Evolutionary conservation across 331 rosid species (phyloP).

Genomic region (Ulmus americana): DNA sequence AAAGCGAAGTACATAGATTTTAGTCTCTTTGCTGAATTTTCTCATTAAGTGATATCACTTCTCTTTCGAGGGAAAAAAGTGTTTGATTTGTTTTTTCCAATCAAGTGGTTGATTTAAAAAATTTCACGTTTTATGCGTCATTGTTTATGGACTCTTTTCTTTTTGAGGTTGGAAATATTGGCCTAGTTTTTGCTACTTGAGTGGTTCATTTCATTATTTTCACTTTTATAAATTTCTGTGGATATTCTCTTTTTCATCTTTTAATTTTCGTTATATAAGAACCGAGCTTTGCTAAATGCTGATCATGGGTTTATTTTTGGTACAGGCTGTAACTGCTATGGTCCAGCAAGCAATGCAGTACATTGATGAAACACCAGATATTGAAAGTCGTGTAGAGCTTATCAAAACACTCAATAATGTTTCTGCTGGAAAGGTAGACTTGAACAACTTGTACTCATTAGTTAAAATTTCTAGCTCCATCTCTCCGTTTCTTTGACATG

Average conservation of each 20-base stretch:
- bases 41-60: background rate
- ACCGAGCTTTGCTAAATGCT: background rate
- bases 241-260: background rate
- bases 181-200: no score
- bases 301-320: conserved; percentile 13
- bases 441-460: background rate
- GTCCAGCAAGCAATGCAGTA: conserved; percentile 99
- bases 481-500: background rate
- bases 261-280: background rate
- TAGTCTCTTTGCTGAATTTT: background rate
- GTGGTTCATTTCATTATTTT: background rate
- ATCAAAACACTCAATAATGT: conserved; percentile 76
- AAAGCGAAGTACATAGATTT: conserved; percentile 4
- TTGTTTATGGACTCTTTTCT: background rate
- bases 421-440: conserved; percentile 86
- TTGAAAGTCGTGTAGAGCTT: conserved; percentile 76
- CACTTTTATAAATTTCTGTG: background rate
- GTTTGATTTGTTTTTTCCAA: background rate
- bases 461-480: background rate
- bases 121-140: background rate
- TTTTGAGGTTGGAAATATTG: no score
- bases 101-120: background rate
- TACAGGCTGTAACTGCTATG: conserved; percentile 87
- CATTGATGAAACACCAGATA: conserved; percentile 81
- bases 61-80: background rate